Conservation (phyloP, 768 basidiomycete genomes). For the Lyophyllum semitale region DNA sequence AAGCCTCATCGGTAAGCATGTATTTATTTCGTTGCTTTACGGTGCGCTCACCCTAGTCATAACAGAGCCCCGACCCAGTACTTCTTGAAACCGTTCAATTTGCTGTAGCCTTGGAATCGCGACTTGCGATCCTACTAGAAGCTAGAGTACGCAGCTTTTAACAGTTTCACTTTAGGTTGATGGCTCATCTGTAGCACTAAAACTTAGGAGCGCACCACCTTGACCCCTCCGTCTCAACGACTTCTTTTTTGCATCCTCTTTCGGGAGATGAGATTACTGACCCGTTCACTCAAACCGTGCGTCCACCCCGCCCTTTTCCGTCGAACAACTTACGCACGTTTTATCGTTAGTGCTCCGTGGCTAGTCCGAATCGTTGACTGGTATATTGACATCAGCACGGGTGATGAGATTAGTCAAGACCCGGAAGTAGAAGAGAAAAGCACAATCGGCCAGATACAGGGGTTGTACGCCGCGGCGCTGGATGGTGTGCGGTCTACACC, state of each 20-base stretch:
- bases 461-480: conserved; percentile 52
- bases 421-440: conserved; percentile 44
- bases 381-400: conserved; percentile 39
- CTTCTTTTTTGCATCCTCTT: conserved; percentile 63
- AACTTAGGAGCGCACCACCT: conserved; percentile 51
- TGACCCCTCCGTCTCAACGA: conserved; percentile 58
- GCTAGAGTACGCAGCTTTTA: conserved; percentile 46
- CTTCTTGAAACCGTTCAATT: conserved; percentile 44
- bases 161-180: background rate
- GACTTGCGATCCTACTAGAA: conserved; percentile 56
- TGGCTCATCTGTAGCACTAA: background rate
- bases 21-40: background rate
- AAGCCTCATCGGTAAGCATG: conserved; percentile 36
- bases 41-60: background rate
- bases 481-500: conserved; percentile 43
- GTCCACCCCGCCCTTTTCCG: conserved; percentile 18
- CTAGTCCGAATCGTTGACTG: conserved; percentile 44
- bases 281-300: conserved; percentile 65
- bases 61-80: conserved; percentile 30
- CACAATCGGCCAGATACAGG: conserved; percentile 44
- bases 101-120: conserved; percentile 53
- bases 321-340: background rate
- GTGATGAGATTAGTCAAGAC: conserved; percentile 38
- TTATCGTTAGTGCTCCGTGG: conserved; percentile 45
- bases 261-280: conserved; percentile 62